Percentiles rank a stretch among this genome's conserved stretches.
phyloP scores from a whole-genome alignment of 352 stramenopile genomes.

The Nothophytophthora sp. region DNA sequence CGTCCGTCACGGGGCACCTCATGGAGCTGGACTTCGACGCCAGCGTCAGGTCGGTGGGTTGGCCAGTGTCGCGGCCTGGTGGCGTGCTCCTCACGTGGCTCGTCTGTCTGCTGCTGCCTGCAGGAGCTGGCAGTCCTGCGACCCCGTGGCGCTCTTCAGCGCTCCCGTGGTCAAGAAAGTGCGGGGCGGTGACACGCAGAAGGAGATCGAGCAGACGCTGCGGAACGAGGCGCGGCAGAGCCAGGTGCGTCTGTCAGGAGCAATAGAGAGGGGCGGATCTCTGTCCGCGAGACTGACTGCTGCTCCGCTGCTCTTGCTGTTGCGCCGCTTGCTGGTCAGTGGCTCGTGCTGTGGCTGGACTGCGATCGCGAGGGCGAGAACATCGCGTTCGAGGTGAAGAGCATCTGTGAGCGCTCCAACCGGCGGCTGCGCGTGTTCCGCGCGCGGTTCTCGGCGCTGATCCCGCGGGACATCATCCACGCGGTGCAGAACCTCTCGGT shows the following conservation, averaged over 20 bases:
- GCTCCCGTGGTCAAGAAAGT: conserved; percentile 88
- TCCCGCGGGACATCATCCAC: conserved; percentile 89
- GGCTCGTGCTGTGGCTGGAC: conserved; percentile 98
- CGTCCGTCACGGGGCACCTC: conserved; percentile 98
- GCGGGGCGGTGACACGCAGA: conserved; percentile 77
- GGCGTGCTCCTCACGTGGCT: conserved; percentile 41
- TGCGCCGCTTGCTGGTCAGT: conserved; percentile 37
- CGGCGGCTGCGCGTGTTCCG: conserved; percentile 77
- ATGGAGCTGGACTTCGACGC: conserved; percentile 96
- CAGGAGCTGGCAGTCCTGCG: conserved; percentile 94
- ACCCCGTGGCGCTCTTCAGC: conserved; percentile 94
- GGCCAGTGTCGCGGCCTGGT: conserved; percentile 66
- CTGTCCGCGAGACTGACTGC: neutral
- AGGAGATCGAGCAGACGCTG: conserved; percentile 92
- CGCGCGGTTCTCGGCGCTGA: conserved; percentile 94
- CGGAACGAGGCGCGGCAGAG: conserved; percentile 77
- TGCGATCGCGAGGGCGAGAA: conserved; percentile 99
- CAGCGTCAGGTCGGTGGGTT: conserved; percentile 47
- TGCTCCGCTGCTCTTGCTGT: conserved; percentile 2
- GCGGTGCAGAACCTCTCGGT: conserved; percentile 81
- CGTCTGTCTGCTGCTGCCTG: neutral
- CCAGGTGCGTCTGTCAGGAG: conserved; percentile 68
- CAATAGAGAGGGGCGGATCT: too few relatives aligned
- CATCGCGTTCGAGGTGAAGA: conserved; percentile 97
- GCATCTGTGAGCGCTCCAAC: conserved; percentile 84